phyloP scores from a whole-genome alignment of 108 stramenopile species.

The Cyclotella cryptica region DNA sequence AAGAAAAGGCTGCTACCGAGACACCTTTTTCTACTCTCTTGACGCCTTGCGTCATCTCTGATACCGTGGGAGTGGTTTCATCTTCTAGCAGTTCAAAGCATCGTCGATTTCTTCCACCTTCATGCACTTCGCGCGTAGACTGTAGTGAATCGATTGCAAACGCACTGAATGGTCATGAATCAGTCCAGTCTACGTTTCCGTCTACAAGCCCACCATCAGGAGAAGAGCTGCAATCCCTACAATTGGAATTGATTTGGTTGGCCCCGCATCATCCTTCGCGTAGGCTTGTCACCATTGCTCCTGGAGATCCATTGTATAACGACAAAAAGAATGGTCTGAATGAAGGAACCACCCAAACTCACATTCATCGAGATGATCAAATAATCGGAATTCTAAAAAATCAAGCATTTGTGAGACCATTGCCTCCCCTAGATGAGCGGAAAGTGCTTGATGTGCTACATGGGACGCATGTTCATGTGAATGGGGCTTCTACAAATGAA shows the following conservation, averaged over 20 bases:
- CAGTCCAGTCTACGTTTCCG: not conserved
- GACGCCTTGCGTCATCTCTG: no score
- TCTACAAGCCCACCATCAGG: slow-evolving; percentile 20
- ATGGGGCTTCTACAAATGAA: slow-evolving; percentile 7
- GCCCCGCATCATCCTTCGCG: slow-evolving; percentile 70
- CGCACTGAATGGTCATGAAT: not conserved
- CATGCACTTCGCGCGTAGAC: slow-evolving; percentile 33
- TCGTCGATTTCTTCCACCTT: slow-evolving; percentile 13
- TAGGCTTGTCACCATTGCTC: slow-evolving; percentile 58
- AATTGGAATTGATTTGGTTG: slow-evolving; percentile 82
- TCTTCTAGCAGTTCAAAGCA: no score
- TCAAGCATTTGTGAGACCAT: slow-evolving; percentile 65
- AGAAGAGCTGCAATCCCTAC: slow-evolving; percentile 60
- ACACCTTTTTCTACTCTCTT: no score
- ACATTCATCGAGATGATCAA: slow-evolving; percentile 44
- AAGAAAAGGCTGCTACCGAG: not conserved
- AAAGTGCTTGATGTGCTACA: slow-evolving; percentile 67
- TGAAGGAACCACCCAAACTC: slow-evolving; percentile 3
- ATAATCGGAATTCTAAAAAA: slow-evolving; percentile 65
- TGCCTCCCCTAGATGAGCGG: slow-evolving; percentile 72
- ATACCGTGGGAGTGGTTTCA: no score
- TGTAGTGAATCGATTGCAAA: slow-evolving; percentile 23
- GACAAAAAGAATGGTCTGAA: not conserved
- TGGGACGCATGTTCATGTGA: slow-evolving; percentile 16
- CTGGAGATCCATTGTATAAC: slow-evolving; percentile 4